Conservation (phyloP, 2,329 filamentous ascomycete species). For the Scytalidium sp. region DNA sequence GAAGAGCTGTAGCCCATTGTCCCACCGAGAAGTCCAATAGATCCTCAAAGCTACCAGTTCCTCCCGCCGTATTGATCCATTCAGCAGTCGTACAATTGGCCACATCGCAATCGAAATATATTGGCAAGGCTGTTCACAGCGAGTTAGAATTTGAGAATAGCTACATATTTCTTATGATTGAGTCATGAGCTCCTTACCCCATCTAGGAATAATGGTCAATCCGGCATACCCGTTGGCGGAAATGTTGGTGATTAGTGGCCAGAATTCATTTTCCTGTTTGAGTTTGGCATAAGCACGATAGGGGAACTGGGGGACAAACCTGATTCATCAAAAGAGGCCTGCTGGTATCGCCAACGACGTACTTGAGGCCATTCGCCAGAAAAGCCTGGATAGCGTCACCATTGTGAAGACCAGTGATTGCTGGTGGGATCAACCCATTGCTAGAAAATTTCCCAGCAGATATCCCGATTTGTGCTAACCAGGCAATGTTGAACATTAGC, state of each 20-base stretch:
- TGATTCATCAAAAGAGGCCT: slow-evolving; percentile 49
- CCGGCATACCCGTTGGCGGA: slow-evolving; percentile 53
- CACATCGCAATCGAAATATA: slow-evolving; percentile 47
- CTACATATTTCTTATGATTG: slow-evolving; percentile 57
- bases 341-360: slow-evolving; percentile 61
- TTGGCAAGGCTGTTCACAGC: no score
- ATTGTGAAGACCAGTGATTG: slow-evolving; percentile 63
- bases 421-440: slow-evolving; percentile 57
- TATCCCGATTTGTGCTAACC: slow-evolving; percentile 52
- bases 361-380: slow-evolving; percentile 54
- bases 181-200: slow-evolving; percentile 39
- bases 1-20: slow-evolving; percentile 53
- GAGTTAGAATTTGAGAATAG: not conserved
- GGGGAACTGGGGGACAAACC: slow-evolving; percentile 46
- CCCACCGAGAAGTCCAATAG: slow-evolving; percentile 47
- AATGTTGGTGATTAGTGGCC: slow-evolving; percentile 50
- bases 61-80: slow-evolving; percentile 57
- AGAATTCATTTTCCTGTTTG: slow-evolving; percentile 35
- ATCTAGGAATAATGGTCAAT: slow-evolving; percentile 55
- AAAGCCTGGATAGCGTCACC: slow-evolving; percentile 57
- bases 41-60: slow-evolving; percentile 48
- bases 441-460: slow-evolving; percentile 44
- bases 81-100: slow-evolving; percentile 53
- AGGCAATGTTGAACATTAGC: slow-evolving; percentile 57
- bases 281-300: slow-evolving; percentile 35